A percentile compares a stretch with the other conserved stretches of the same genome.
Conservation (phyloP, 805 yeast species). For the Candida anglica region DNA sequence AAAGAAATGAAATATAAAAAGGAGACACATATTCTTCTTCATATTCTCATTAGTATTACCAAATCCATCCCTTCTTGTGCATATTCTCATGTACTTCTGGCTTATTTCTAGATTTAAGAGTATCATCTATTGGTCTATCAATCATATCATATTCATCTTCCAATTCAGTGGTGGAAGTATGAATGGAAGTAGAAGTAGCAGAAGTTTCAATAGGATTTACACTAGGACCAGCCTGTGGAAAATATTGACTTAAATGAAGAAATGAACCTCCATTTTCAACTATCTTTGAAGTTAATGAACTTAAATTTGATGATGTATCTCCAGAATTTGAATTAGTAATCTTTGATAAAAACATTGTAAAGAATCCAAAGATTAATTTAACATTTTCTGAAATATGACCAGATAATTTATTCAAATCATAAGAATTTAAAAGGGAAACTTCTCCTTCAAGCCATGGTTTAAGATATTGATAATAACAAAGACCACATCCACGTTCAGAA, state of each 20-base stretch:
- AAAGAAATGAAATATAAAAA: not conserved
- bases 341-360: no score
- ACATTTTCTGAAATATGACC: no score
- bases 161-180: not conserved
- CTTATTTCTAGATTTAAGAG: constrained; percentile 2
- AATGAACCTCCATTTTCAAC: not conserved
- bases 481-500: constrained; percentile 29
- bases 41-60: constrained; percentile 5
- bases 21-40: not conserved
- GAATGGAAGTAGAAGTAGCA: not conserved
- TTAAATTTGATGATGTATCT: not conserved
- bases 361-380: no score
- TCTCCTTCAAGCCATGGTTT: constrained; percentile 27
- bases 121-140: constrained; percentile 5
- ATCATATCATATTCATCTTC: constrained; percentile 8
- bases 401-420: no score
- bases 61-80: constrained; percentile 11
- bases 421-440: no score
- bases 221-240: no score
- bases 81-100: not conserved
- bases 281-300: not conserved
- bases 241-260: not conserved
- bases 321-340: no score
- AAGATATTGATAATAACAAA: constrained; percentile 20
- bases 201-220: no score